Conservation (phyloP, 2,329 filamentous ascomycete genomes). For the Cladosporium sp. region DNA sequence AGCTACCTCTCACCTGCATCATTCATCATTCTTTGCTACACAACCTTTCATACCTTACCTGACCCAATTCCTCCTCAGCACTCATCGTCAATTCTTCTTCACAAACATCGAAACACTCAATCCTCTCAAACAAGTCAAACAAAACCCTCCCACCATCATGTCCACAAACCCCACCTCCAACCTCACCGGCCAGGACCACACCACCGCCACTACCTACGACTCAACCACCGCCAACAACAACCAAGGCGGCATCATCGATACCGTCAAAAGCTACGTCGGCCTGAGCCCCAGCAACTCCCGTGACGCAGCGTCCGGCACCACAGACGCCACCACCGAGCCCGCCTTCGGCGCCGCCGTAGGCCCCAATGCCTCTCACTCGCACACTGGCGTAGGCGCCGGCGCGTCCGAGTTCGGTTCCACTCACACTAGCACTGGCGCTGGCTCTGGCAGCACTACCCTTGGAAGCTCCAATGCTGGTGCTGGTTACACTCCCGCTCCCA, state of each 20-base stretch:
- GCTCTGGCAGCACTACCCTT: neutral
- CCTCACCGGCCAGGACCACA: neutral
- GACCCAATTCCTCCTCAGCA: neutral
- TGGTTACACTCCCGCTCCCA: neutral
- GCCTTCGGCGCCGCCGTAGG: neutral
- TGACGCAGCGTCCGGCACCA: neutral
- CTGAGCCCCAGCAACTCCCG: neutral
- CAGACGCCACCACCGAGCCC: slow-evolving; percentile 2
- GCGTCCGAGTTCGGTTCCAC: neutral
- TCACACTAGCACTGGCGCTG: neutral
- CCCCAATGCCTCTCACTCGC: neutral
- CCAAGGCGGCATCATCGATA: slow-evolving; percentile 18
- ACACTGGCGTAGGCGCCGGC: neutral
- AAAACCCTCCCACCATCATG: slow-evolving; percentile 4
- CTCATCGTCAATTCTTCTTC: neutral
- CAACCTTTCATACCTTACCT: neutral
- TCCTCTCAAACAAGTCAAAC: neutral
- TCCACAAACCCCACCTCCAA: slow-evolving; percentile 1
- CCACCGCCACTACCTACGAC: neutral
- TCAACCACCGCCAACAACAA: neutral
- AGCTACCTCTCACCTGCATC: neutral
- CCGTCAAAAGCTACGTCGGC: slow-evolving; percentile 22
- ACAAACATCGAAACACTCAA: neutral
- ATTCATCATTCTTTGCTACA: neutral
- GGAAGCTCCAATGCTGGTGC: neutral